Conservation (phyloP, 352 stramenopile genomes). For the Achlya hypogyna region DNA sequence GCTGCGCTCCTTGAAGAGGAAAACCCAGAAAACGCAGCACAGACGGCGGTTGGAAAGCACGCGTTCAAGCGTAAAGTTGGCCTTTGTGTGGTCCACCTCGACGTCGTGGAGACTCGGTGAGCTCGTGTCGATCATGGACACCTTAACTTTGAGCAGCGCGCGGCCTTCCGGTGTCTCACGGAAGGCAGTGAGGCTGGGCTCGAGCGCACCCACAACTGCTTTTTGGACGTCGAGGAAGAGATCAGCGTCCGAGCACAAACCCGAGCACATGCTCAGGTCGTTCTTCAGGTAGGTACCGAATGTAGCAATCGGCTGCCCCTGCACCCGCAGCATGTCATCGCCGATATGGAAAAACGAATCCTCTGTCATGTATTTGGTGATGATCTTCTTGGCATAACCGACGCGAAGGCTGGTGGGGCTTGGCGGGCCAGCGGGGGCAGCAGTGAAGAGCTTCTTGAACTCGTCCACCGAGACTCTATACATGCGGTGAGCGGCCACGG, state of each 20-base stretch:
- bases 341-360: slow-evolving; percentile 77
- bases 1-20: slow-evolving; percentile 76
- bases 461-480: slow-evolving; percentile 72
- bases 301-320: slow-evolving; percentile 74
- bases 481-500: background rate
- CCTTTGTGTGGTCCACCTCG: slow-evolving; percentile 12
- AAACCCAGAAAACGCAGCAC: slow-evolving; percentile 83
- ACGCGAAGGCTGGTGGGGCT: slow-evolving; percentile 31
- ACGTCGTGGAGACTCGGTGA: slow-evolving; percentile 17
- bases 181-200: slow-evolving; percentile 65
- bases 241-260: slow-evolving; percentile 59
- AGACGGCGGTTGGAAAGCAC: slow-evolving; percentile 66
- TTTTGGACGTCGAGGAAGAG: slow-evolving; percentile 69
- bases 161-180: slow-evolving; percentile 41
- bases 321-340: slow-evolving; percentile 57
- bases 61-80: slow-evolving; percentile 48
- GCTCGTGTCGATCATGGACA: slow-evolving; percentile 25
- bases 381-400: slow-evolving; percentile 80
- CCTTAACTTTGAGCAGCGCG: slow-evolving; percentile 25
- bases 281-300: slow-evolving; percentile 66
- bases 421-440: slow-evolving; percentile 1
- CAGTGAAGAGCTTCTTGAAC: slow-evolving; percentile 68
- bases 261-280: slow-evolving; percentile 67
- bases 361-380: slow-evolving; percentile 77
- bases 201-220: slow-evolving; percentile 55